Evolutionary conservation across 345 rosid species (phyloP).

Genomic region (Gossypium stocksii): DNA sequence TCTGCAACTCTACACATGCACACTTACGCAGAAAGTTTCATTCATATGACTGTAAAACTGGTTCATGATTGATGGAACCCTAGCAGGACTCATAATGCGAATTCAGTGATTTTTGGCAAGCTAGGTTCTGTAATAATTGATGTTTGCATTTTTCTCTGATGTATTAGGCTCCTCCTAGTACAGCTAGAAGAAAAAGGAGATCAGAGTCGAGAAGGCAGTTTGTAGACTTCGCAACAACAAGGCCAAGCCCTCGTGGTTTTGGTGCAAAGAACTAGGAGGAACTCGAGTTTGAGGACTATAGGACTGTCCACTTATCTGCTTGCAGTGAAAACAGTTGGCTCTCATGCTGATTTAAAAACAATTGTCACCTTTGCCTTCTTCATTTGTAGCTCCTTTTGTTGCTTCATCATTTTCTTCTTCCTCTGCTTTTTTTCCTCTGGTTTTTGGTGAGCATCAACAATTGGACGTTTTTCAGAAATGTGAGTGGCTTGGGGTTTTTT

Average conservation of each 20-base stretch:
- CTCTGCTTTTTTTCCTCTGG: too few relatives aligned
- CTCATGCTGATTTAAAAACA: too few relatives aligned
- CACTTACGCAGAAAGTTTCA: background rate
- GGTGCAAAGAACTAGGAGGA: conserved; percentile 50
- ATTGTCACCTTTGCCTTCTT: too few relatives aligned
- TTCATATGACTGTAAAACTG: background rate
- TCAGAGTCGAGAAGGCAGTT: conserved; percentile 61
- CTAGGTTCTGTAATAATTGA: background rate
- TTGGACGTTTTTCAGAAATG: too few relatives aligned
- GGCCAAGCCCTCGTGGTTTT: conserved; percentile 77
- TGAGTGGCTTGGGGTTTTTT: too few relatives aligned
- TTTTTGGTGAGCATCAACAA: too few relatives aligned
- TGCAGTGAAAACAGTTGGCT: background rate
- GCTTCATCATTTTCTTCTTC: too few relatives aligned
- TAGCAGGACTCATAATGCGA: background rate
- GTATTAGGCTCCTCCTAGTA: conserved; percentile 77
- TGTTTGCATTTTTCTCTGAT: conserved; percentile 10
- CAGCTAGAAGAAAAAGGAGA: conserved; percentile 78
- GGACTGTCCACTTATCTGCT: background rate
- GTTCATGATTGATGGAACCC: background rate
- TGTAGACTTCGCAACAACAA: conserved; percentile 46
- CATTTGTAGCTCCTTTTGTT: too few relatives aligned
- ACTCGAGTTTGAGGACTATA: conserved; percentile 5
- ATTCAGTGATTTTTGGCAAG: background rate
- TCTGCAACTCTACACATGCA: conserved; percentile 8